phyloP scores from a whole-genome alignment of 1,284 basidiomycete genomes.

The Ceratobasidium sp. region DNA sequence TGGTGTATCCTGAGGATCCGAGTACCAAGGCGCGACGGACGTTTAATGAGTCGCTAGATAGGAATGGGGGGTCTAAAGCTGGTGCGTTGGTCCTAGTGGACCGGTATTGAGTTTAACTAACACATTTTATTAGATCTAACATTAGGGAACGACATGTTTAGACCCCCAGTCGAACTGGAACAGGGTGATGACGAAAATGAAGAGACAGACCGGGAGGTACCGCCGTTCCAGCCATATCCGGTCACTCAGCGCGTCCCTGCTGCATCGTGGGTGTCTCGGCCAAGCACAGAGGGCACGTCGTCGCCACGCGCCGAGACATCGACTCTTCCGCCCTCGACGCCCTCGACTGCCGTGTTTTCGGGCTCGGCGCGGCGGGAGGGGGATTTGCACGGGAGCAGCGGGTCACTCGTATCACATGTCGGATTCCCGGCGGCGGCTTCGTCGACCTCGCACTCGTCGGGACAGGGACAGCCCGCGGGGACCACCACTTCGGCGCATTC shows the following conservation, averaged over 20 bases:
- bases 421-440: constrained; percentile 23
- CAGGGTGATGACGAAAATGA: constrained; percentile 42
- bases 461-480: constrained; percentile 6
- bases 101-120: constrained; percentile 18
- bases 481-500: constrained; percentile 13
- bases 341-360: constrained; percentile 30
- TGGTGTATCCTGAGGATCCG: constrained; percentile 48
- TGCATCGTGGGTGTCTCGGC: constrained; percentile 23
- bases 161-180: constrained; percentile 8
- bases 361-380: constrained; percentile 16
- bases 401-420: constrained; percentile 25
- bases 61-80: constrained; percentile 22
- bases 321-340: constrained; percentile 34
- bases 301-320: constrained; percentile 34
- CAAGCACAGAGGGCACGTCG: constrained; percentile 26
- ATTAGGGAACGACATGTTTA: neutral
- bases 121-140: constrained; percentile 26
- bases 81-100: constrained; percentile 24
- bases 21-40: constrained; percentile 40
- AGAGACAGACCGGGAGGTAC: constrained; percentile 29
- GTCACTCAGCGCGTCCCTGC: constrained; percentile 6
- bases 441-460: constrained; percentile 40
- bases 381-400: constrained; percentile 36
- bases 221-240: constrained; percentile 19
- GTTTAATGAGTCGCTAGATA: constrained; percentile 33